phyloP scores from a whole-genome alignment of 1,139 yeast genomes.

The Kodamaea ohmeri region DNA sequence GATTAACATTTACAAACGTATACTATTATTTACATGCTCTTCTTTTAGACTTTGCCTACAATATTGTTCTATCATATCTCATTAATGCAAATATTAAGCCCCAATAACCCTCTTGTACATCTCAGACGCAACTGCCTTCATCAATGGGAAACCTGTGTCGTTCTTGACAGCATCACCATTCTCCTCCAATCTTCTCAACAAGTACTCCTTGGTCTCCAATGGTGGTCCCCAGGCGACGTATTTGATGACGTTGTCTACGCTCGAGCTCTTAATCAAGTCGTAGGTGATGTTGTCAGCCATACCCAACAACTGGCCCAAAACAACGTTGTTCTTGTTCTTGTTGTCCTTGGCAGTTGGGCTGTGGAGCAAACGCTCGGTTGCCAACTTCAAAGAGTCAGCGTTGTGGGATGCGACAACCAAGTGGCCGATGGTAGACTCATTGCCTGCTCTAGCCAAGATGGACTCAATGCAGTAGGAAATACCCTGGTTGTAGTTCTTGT shows the following conservation, averaged over 20 bases:
- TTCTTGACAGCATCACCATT: constrained; percentile 93
- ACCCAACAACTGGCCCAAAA: constrained; percentile 88
- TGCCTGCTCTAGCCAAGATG: constrained; percentile 45
- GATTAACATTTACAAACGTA: no score
- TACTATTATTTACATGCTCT: no score
- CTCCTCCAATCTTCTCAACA: constrained; percentile 89
- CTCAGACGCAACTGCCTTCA: constrained; percentile 52
- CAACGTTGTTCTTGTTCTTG: constrained; percentile 59
- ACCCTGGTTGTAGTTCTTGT: constrained; percentile 70
- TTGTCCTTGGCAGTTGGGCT: constrained; percentile 14
- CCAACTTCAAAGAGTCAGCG: constrained; percentile 69
- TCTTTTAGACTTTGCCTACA: no score
- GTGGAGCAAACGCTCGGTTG: constrained; percentile 54
- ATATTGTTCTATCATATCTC: constrained; percentile 5
- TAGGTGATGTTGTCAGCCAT: constrained; percentile 92
- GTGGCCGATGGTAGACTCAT: constrained; percentile 66
- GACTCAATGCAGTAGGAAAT: constrained; percentile 62
- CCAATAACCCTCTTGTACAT: constrained; percentile 18
- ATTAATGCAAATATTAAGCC: constrained; percentile 3
- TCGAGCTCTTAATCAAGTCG: constrained; percentile 62
- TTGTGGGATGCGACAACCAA: constrained; percentile 93
- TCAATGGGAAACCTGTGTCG: constrained; percentile 80
- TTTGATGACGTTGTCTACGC: constrained; percentile 77
- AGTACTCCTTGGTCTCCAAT: constrained; percentile 85
- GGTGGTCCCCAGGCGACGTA: constrained; percentile 99